These are phyloP conservation scores for Trichomonas gallinae DNA, from an alignment of 208 protist genomes.

Conservation along the genomic window DNA sequence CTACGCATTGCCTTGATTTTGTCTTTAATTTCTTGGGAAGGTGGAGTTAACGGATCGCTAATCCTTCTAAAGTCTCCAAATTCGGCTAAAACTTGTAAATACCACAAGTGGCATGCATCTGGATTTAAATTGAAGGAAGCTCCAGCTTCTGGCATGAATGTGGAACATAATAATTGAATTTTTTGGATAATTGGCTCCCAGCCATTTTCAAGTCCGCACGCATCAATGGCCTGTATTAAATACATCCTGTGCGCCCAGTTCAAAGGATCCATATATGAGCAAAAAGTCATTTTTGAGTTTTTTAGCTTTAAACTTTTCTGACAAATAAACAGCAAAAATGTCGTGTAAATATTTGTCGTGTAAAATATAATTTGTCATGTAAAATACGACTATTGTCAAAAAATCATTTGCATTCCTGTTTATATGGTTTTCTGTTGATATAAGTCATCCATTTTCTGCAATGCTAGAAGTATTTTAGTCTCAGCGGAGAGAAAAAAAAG, in stretches of 20 bases:
- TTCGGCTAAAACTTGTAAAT: neutral
- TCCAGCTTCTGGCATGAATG: neutral
- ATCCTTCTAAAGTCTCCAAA: neutral
- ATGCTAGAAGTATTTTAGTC: neutral
- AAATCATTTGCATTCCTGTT: too few species aligned
- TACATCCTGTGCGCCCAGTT: neutral
- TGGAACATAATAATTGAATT: neutral
- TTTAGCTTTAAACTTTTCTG: too few species aligned
- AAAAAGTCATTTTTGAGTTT: neutral
- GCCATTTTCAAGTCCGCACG: neutral
- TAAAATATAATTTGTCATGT: too few species aligned
- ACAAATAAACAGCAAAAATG: too few species aligned
- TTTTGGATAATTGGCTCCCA: neutral
- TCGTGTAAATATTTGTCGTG: too few species aligned
- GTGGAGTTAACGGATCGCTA: neutral
- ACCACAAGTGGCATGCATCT: neutral
- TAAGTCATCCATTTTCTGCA: neutral
- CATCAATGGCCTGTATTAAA: neutral
- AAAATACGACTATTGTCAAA: too few species aligned
- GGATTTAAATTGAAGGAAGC: neutral
- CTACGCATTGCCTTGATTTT: neutral
- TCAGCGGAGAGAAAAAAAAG: neutral
- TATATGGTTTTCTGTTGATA: neutral
- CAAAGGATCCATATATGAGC: constrained; percentile 6
- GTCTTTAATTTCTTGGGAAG: constrained; percentile 4